phyloP scores from a whole-genome alignment of 768 basidiomycete genomes.

The Cyathus striatus region DNA sequence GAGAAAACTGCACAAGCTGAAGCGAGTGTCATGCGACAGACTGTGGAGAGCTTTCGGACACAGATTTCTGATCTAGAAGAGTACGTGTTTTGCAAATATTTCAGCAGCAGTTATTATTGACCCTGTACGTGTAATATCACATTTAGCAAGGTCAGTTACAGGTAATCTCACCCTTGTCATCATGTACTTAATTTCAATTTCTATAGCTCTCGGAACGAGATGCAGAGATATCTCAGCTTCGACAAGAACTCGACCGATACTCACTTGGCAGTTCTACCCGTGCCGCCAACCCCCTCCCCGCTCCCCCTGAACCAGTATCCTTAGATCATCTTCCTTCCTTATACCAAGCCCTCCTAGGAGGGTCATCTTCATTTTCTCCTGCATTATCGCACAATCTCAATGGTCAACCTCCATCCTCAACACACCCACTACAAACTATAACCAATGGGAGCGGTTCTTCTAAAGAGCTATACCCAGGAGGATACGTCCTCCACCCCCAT shows the following conservation, averaged over 20 bases:
- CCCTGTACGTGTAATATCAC: neutral
- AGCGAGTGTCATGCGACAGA: neutral
- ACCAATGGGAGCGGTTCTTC: neutral
- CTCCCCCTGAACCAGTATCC: conserved; percentile 50
- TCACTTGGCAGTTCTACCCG: conserved; percentile 1
- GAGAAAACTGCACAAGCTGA: conserved; percentile 14
- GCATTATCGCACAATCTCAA: no score
- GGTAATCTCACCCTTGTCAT: no score
- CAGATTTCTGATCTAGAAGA: neutral
- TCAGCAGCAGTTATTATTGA: neutral
- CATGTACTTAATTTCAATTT: no score
- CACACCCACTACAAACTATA: neutral
- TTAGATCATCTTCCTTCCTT: conserved; percentile 37
- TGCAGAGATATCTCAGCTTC: neutral
- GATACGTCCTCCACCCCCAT: neutral
- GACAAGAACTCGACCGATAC: neutral
- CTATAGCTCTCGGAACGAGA: no score
- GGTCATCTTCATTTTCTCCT: no score
- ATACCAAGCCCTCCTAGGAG: no score
- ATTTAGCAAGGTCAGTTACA: neutral
- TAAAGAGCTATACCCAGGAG: neutral
- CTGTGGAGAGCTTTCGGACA: neutral
- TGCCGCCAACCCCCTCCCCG: conserved; percentile 45
- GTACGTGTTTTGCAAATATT: neutral
- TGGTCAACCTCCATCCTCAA: conserved; percentile 7